Evolutionary conservation across 495 filamentous ascomycete genomes (phyloP).

Genomic region (Hypomontagnella submonticulosa): DNA sequence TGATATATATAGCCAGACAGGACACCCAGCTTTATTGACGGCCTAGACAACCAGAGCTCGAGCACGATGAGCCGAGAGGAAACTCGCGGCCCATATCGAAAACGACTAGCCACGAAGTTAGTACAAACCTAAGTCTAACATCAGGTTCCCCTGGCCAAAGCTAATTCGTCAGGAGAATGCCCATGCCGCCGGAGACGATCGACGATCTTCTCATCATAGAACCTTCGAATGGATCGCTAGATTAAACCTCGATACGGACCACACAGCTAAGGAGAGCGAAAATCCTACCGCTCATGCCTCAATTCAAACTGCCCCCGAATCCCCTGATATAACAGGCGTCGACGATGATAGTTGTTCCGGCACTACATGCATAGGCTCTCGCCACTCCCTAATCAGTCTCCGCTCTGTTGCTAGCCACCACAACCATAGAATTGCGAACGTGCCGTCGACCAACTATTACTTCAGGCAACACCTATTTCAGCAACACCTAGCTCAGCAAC

Average conservation of each 20-base stretch:
- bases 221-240: not conserved
- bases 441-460: no score
- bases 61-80: not conserved
- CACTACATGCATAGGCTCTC: no score
- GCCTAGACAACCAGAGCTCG: no score
- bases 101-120: constrained; percentile 11
- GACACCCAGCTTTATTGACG: no score
- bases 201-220: not conserved
- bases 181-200: not conserved
- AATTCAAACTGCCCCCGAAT: not conserved
- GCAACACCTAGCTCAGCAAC: constrained; percentile 15
- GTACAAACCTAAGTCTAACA: not conserved
- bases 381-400: no score
- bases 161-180: constrained; percentile 7
- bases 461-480: not conserved
- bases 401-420: not conserved
- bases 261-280: not conserved
- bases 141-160: not conserved
- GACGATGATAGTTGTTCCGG: no score
- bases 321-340: no score
- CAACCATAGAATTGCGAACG: not conserved
- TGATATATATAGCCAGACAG: not conserved
- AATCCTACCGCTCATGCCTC: constrained; percentile 1
- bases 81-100: not conserved
- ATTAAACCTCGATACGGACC: not conserved